These are phyloP conservation scores for Glycine soja DNA, from an alignment of 306 rosid species.

Conservation along the genomic window DNA sequence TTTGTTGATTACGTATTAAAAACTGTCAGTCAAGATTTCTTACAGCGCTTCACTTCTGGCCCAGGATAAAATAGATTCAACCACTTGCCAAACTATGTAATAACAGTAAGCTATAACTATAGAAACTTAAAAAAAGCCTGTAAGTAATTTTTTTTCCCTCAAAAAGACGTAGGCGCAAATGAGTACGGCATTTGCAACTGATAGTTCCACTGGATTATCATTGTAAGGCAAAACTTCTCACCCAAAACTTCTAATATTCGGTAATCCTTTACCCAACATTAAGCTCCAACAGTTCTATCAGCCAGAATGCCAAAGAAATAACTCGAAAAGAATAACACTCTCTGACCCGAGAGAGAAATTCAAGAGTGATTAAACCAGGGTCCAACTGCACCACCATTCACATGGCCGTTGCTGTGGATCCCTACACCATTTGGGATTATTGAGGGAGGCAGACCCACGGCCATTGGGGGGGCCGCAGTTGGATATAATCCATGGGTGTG, in stretches of 20 bases:
- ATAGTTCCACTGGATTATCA: slow-evolving; percentile 64
- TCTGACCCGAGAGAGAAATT: slow-evolving; percentile 51
- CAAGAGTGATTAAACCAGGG: slow-evolving; percentile 92
- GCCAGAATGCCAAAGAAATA: slow-evolving; percentile 71
- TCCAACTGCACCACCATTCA: slow-evolving; percentile 90
- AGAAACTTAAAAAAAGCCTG: slow-evolving; percentile 58
- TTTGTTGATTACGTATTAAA: slow-evolving; percentile 52
- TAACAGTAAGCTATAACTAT: slow-evolving; percentile 43
- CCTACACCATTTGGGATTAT: slow-evolving; percentile 81
- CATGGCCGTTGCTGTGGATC: slow-evolving; percentile 91
- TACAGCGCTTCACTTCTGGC: slow-evolving; percentile 47
- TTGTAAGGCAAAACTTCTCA: slow-evolving; percentile 46
- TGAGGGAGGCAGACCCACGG: slow-evolving; percentile 73
- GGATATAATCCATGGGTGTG: slow-evolving; percentile 83
- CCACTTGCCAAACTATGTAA: slow-evolving; percentile 42
- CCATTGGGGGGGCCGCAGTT: slow-evolving; percentile 64
- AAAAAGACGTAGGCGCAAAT: slow-evolving; percentile 54
- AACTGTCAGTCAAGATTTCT: slow-evolving; percentile 49
- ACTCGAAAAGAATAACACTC: slow-evolving; percentile 54
- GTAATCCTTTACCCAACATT: slow-evolving; percentile 42
- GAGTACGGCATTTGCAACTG: slow-evolving; percentile 75
- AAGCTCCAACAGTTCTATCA: slow-evolving; percentile 70
- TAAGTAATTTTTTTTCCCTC: slow-evolving; percentile 48
- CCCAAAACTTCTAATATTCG: slow-evolving; percentile 46
- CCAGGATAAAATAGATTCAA: slow-evolving; percentile 46